These are phyloP conservation scores for Dissophora globulifera DNA, from an alignment of 192 early-diverging fungal genomes.

Conservation along the genomic window DNA sequence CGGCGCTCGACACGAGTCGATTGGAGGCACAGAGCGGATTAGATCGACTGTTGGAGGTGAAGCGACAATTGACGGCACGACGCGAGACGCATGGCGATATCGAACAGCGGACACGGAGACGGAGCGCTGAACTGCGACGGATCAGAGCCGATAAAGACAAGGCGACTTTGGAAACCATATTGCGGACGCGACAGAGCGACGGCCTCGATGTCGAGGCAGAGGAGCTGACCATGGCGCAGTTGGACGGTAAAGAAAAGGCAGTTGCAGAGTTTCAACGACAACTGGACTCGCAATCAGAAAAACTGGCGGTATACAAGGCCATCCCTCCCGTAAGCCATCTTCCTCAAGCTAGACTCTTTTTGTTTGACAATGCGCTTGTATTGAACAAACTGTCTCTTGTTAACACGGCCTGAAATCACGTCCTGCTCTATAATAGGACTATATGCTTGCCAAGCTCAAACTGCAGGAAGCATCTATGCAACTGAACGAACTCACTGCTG, in stretches of 20 bases:
- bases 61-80: not conserved
- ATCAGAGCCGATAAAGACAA: conserved; percentile 8
- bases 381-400: not conserved
- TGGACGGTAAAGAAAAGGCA: conserved; percentile 7
- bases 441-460: conserved; percentile 30
- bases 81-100: conserved; percentile 26
- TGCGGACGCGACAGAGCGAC: not conserved
- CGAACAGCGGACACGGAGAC: conserved; percentile 19
- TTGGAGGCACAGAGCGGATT: conserved; percentile 1
- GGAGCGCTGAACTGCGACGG: conserved; percentile 29
- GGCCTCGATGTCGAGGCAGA: conserved; percentile 23
- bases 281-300: conserved; percentile 4
- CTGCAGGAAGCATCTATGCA: conserved; percentile 14
- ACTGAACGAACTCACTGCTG: conserved; percentile 17
- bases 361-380: not conserved
- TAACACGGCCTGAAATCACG: not conserved
- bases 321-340: conserved; percentile 49
- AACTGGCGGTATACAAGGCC: conserved; percentile 22
- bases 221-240: conserved; percentile 19
- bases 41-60: conserved; percentile 7
- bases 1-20: too few relatives aligned
- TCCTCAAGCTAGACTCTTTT: too few relatives aligned
- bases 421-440: conserved; percentile 23
- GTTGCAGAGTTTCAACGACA: conserved; percentile 8
- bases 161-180: not conserved